Evolutionary conservation across 169 alveolate genomes (phyloP).

Genomic region (Ophryocystis elektroscirrha): DNA sequence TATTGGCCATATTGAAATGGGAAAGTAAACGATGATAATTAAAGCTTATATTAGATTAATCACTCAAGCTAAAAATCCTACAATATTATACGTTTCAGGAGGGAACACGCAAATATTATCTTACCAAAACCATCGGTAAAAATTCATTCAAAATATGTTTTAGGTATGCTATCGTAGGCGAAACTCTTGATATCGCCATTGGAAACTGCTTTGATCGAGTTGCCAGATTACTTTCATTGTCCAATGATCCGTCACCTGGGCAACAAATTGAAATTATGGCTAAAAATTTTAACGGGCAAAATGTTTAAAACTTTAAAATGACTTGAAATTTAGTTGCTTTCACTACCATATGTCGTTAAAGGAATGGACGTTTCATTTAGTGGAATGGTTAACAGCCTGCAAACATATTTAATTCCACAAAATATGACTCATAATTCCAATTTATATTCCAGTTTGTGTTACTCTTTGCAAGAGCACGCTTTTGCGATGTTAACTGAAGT

Average conservation of each 20-base stretch:
- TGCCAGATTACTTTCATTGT: constrained; percentile 77
- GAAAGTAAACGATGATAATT: no score
- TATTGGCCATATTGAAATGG: constrained; percentile 97
- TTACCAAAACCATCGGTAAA: constrained; percentile 32
- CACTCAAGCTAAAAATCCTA: constrained; percentile 71
- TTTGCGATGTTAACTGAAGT: constrained; percentile 91
- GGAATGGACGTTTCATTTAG: constrained; percentile 92
- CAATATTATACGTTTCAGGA: constrained; percentile 87
- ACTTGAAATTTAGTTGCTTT: constrained; percentile 47
- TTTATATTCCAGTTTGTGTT: constrained; percentile 66
- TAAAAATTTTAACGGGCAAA: constrained; percentile 22
- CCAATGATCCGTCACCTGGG: constrained; percentile 96
- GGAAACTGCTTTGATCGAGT: constrained; percentile 92
- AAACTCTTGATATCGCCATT: constrained; percentile 90
- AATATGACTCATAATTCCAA: no score
- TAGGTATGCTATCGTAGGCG: constrained; percentile 86
- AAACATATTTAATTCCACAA: no score
- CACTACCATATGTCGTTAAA: constrained; percentile 81
- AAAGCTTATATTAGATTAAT: no score
- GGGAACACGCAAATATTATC: constrained; percentile 88
- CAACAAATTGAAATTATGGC: constrained; percentile 88
- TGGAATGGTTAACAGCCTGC: no score
- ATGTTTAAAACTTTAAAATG: background rate
- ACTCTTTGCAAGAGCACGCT: constrained; percentile 74
- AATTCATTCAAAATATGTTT: constrained; percentile 17